These are phyloP conservation scores for Gentiana macrophylla DNA, from an alignment of 257 asterid species.

Conservation along the genomic window DNA sequence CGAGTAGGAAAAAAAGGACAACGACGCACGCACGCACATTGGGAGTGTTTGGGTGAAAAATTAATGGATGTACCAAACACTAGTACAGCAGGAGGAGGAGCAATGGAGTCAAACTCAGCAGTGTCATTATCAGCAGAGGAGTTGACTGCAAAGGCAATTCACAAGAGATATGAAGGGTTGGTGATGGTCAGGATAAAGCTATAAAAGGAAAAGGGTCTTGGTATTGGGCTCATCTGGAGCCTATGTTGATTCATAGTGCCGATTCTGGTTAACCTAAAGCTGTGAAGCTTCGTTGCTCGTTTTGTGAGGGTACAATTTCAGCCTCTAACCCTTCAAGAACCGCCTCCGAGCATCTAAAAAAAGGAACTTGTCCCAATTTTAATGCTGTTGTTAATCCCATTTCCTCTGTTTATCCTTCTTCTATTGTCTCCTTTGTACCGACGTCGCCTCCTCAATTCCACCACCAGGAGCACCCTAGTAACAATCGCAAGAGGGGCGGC, in stretches of 20 bases:
- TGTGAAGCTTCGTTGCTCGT: constrained; percentile 75
- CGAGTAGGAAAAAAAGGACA: no score
- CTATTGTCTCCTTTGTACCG: constrained; percentile 4
- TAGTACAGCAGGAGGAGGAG: neutral
- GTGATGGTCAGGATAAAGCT: constrained; percentile 78
- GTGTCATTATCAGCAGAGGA: constrained; percentile 37
- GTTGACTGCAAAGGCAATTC: constrained; percentile 67
- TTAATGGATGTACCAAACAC: no score
- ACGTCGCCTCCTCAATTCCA: constrained; percentile 9
- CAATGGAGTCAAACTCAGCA: constrained; percentile 19
- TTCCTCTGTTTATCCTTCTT: constrained; percentile 39
- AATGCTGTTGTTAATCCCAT: constrained; percentile 55
- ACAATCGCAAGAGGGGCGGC: constrained; percentile 32
- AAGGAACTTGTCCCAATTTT: constrained; percentile 94
- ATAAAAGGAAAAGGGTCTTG: constrained; percentile 96
- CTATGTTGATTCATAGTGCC: constrained; percentile 62
- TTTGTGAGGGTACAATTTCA: constrained; percentile 92
- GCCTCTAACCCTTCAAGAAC: constrained; percentile 96
- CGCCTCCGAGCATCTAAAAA: constrained; percentile 92
- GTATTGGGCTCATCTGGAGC: constrained; percentile 98
- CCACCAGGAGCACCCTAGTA: constrained; percentile 11
- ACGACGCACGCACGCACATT: no score
- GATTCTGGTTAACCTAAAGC: constrained; percentile 82
- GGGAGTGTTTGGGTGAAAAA: no score
- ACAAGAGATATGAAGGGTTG: constrained; percentile 79